Percentiles rank a stretch among this genome's conserved stretches.
Conservation (phyloP, 2,329 filamentous ascomycete species). For the Sordariomycetes sp. region DNA sequence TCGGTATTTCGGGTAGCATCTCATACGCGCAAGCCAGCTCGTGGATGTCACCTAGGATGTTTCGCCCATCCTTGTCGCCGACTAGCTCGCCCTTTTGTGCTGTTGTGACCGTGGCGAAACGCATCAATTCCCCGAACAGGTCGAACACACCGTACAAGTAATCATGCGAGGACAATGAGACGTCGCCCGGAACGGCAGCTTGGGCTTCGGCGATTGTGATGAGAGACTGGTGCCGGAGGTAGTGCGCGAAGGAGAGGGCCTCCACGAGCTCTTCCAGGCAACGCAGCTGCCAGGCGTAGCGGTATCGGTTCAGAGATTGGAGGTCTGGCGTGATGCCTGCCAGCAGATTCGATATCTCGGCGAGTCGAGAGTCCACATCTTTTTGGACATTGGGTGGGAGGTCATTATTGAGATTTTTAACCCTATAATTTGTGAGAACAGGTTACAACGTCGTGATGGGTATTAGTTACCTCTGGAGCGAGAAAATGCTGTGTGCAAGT, state of each 20-base stretch:
- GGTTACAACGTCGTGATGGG: not conserved
- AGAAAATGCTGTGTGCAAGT: constrained; percentile 11
- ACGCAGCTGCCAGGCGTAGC: constrained; percentile 72
- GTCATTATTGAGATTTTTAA: constrained; percentile 51
- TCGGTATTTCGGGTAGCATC: constrained; percentile 51
- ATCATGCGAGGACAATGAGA: constrained; percentile 69
- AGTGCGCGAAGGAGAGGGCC: constrained; percentile 80
- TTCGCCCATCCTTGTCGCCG: constrained; percentile 26
- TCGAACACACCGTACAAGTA: constrained; percentile 90
- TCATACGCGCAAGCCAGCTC: constrained; percentile 70
- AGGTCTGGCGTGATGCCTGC: constrained; percentile 62
- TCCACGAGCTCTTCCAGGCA: constrained; percentile 94
- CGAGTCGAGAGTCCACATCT: constrained; percentile 60
- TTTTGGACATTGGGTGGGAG: constrained; percentile 61
- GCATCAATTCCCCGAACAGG: constrained; percentile 92
- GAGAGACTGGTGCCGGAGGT: constrained; percentile 68
- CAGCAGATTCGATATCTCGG: constrained; percentile 64
- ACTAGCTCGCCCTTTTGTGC: constrained; percentile 58
- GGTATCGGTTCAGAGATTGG: constrained; percentile 67
- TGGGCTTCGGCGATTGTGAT: constrained; percentile 58
- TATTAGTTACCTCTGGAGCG: constrained; percentile 8
- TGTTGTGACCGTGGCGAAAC: constrained; percentile 83
- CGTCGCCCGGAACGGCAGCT: constrained; percentile 34
- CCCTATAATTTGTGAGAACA: constrained; percentile 34
- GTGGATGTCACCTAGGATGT: constrained; percentile 74